Evolutionary conservation across 129 eudicot genomes (phyloP), one percentile per base, ranked within the genome.

Genomic region (Flaveria linearis): DNA sequence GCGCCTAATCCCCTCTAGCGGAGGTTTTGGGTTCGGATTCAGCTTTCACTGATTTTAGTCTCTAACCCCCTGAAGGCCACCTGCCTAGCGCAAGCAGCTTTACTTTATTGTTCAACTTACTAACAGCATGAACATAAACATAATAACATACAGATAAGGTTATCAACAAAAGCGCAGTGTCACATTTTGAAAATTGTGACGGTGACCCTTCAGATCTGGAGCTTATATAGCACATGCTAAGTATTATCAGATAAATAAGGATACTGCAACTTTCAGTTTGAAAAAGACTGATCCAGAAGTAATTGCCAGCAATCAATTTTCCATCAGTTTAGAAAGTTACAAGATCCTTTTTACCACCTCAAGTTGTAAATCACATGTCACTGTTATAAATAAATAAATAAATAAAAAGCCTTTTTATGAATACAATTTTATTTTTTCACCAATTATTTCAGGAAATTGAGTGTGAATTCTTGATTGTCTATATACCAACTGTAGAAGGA

Each of bases 301-400:
- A 80, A 74, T 66, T 65, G 83, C 69, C 18, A 80, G 73, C 79
- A 80, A 80, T 60, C 74, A 80, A 80, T 80, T 73, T 65, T 42
- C 64, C 53, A 58, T 33, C 28, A 28, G 41, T 57, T 20, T 46
- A 17, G n/a, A 22, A 69, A 53, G 23, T 17, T 25, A 60, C 66
- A 61, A 61, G 41, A 61, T 61, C 16, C 17, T 61, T 25, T 61
- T 61, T 25, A 61, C 67, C 8, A 39, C 17, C 67, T 61, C 17
- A n/a, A 25, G 41, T 26, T 25, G 17, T 25, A 61, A 61, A 13
- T 25, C 16, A 25, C 39, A 14, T 26, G 17, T 61, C 67, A 52
- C 22, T 15, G 0, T 52, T 0, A 20, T 20, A 20, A 20, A 20
- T 20, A 20, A 20, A 20, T 20, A 20, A 20, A 20, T 20, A 20